phyloP scores from a whole-genome alignment of 2,329 filamentous ascomycete genomes.

The Penicillium concentricum region DNA sequence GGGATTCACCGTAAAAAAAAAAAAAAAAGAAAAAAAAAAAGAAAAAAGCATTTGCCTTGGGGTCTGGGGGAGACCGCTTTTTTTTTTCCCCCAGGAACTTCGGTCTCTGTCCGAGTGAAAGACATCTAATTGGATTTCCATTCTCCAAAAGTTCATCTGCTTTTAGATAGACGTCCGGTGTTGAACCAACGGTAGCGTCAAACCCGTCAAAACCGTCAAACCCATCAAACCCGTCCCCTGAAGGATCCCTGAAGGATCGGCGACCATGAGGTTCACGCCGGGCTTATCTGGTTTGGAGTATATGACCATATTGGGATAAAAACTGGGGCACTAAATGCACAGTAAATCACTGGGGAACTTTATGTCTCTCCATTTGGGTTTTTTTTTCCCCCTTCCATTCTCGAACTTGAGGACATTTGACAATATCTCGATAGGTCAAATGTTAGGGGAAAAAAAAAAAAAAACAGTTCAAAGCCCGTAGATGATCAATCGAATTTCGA shows the following conservation, averaged over 20 bases:
- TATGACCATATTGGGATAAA: background rate
- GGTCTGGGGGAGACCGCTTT: background rate
- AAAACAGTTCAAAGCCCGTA: background rate
- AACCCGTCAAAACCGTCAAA: background rate
- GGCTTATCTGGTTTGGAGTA: constrained; percentile 3
- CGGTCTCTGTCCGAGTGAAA: too few species aligned
- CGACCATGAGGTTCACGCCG: constrained; percentile 10
- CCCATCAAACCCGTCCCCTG: background rate
- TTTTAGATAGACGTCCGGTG: constrained; percentile 15
- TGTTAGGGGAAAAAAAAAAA: background rate
- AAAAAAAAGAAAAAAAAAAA: background rate
- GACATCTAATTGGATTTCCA: too few species aligned
- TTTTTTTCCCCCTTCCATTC: background rate
- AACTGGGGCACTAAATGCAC: constrained; percentile 3
- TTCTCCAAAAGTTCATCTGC: background rate
- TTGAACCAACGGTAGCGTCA: too few species aligned
- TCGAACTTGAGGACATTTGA: background rate
- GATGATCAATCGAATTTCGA: constrained; percentile 20
- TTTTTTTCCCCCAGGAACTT: background rate
- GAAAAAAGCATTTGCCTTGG: background rate
- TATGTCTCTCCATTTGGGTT: background rate
- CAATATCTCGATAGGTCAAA: background rate
- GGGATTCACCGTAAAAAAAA: constrained; percentile 5
- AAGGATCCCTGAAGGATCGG: constrained; percentile 15
- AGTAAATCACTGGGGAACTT: constrained; percentile 4